These are phyloP conservation scores for Cryptosporidium sp. DNA, from an alignment of 169 alveolate species.

Conservation along the genomic window DNA sequence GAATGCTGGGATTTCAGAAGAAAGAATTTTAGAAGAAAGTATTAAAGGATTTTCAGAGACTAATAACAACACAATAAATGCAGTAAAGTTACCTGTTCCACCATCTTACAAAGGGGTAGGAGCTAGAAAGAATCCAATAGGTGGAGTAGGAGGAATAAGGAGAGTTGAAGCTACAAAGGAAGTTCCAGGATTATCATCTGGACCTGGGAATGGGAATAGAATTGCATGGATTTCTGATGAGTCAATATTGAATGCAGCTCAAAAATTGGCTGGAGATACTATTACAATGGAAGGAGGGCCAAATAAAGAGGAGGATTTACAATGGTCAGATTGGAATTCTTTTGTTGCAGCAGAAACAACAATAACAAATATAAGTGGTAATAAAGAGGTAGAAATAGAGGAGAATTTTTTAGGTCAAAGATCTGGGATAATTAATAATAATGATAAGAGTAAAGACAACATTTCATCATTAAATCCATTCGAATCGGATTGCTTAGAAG, in stretches of 20 bases:
- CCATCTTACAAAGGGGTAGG: not conserved
- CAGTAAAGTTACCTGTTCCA: not conserved
- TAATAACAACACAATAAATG: not conserved
- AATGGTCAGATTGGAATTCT: slow-evolving; percentile 22
- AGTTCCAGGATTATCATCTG: not conserved
- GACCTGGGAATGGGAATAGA: not conserved
- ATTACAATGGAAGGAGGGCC: not conserved
- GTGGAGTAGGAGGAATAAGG: not conserved
- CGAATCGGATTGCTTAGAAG: not conserved
- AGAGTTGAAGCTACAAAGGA: not conserved
- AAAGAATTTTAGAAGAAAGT: too few species aligned
- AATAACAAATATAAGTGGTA: too few species aligned
- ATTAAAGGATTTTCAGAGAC: not conserved
- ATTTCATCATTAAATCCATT: not conserved
- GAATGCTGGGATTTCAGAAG: not conserved
- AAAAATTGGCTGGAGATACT: slow-evolving; percentile 14
- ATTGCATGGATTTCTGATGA: slow-evolving; percentile 19
- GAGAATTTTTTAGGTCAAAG: not conserved
- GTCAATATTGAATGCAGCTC: slow-evolving; percentile 39
- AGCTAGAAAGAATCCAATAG: not conserved
- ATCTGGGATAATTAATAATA: not conserved
- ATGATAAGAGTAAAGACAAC: not conserved
- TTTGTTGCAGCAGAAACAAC: slow-evolving; percentile 28
- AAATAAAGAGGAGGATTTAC: not conserved
- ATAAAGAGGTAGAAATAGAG: not conserved